These are phyloP conservation scores for Phytomonas serpens DNA, from an alignment of 208 protist species.

Conservation along the genomic window DNA sequence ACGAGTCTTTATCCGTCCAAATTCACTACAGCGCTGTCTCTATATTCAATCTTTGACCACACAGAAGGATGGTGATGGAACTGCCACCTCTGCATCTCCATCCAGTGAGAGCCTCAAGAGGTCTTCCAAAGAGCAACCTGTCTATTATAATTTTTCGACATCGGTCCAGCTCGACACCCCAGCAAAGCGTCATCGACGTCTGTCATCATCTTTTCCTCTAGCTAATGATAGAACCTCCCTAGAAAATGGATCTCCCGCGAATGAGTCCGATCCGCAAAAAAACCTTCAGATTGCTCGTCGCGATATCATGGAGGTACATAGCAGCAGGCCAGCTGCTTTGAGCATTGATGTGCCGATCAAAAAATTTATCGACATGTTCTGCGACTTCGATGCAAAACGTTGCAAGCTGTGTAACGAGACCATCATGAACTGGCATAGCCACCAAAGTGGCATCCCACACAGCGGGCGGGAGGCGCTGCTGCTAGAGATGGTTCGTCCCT, in stretches of 20 bases:
- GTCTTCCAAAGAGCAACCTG: neutral
- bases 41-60: neutral
- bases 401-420: constrained; percentile 86
- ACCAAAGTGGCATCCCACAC: constrained; percentile 60
- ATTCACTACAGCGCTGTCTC: neutral
- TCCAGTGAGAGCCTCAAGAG: neutral
- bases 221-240: neutral
- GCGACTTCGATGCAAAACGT: constrained; percentile 63
- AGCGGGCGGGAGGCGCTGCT: constrained; percentile 57
- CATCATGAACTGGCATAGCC: constrained; percentile 66
- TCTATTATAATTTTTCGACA: neutral
- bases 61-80: neutral
- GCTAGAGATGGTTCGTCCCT: constrained; percentile 72
- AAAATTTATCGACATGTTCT: constrained; percentile 71
- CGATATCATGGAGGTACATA: constrained; percentile 36
- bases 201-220: neutral
- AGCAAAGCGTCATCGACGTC: neutral
- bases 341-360: constrained; percentile 59
- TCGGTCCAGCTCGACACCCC: neutral
- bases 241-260: constrained; percentile 3
- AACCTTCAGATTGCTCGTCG: constrained; percentile 49
- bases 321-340: constrained; percentile 17
- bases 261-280: constrained; percentile 27
- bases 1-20: neutral
- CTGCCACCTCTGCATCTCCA: neutral